Conservation (phyloP, 2,329 filamentous ascomycete genomes). For the Pseudogymnoascus sp. region DNA sequence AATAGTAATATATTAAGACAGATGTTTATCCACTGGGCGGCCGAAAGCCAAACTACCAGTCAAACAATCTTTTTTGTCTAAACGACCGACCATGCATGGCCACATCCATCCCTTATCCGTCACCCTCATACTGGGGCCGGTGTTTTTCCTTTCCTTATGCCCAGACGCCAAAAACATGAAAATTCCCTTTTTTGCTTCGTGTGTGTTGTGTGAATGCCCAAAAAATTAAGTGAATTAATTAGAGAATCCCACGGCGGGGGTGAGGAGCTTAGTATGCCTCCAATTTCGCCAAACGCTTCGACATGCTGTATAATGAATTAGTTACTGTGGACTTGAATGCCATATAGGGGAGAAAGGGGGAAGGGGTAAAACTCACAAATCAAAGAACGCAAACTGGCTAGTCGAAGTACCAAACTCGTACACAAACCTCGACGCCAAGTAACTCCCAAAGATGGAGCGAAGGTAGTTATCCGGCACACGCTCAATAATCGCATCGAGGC, state of each 20-base stretch:
- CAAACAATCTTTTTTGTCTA: neutral
- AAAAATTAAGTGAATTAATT: neutral
- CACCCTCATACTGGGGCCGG: neutral
- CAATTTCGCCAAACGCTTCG: conserved; percentile 52
- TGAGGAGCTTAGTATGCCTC: conserved; percentile 13
- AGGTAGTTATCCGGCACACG: conserved; percentile 89
- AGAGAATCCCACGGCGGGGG: neutral
- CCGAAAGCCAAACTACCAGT: neutral
- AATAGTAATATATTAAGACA: conserved; percentile 6
- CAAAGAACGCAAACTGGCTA: conserved; percentile 96
- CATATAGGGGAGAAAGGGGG: conserved; percentile 28
- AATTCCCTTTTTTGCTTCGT: neutral
- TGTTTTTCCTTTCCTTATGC: neutral
- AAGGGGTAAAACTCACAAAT: conserved; percentile 63
- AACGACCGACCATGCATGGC: neutral
- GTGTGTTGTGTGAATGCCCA: neutral
- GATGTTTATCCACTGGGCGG: neutral
- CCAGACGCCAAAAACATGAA: neutral
- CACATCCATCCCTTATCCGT: neutral
- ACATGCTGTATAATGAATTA: conserved; percentile 45
- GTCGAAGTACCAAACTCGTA: conserved; percentile 90
- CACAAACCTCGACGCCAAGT: conserved; percentile 89
- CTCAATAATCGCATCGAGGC: conserved; percentile 76
- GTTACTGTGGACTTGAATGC: too few relatives aligned
- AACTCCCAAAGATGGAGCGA: conserved; percentile 90